Evolutionary conservation across 306 rosid species (phyloP), one percentile per base, ranked within the genome.

Genomic region (Benincasa hispida): DNA sequence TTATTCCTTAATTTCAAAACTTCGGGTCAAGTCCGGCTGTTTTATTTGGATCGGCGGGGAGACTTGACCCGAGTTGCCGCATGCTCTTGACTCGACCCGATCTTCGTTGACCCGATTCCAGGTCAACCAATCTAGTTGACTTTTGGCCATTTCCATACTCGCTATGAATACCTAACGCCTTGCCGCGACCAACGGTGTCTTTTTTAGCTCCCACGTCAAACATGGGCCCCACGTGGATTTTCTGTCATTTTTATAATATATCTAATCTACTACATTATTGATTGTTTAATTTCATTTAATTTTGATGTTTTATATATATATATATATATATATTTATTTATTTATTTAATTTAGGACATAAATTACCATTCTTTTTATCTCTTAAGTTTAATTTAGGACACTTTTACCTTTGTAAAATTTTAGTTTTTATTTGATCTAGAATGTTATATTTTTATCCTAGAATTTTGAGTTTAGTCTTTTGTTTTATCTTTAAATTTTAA

Each of bases 11-110:
- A 32, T 32, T 50, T 50, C n/a, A 0, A 18, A 41, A 41, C 13
- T 0, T 47, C 58, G 76, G 76, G 76, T 72, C 76, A 42, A 48
- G 58, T 72, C 27, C 59, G 76, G 59, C 59, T 27, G 27, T 72
- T 63, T 34, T 25, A 48, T 25, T 72, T 51, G 15, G 58, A 45
- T 72, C 7, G 25, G 59, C 2, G 34, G 0, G 27, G 74, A 12
- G 22, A 50, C 21, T 72, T 72, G 57, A 72, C 76, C 39, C 41
- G 76, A 17, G 25, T 14, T 27, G 76, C 39, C 76, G 24, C 76
- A 72, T 27, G 58, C 6, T 72, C 24, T 48, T 72, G 42, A 72
- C 59, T 72, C 34, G 42, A 69, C 58, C 59, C 21, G 56, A 25
- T 42, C 22, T 69, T 1, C 0, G 74, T 67, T 67, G 74, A 67